phyloP scores from a whole-genome alignment of 176 grass and related monocot species.

The Oryza coarctata region DNA sequence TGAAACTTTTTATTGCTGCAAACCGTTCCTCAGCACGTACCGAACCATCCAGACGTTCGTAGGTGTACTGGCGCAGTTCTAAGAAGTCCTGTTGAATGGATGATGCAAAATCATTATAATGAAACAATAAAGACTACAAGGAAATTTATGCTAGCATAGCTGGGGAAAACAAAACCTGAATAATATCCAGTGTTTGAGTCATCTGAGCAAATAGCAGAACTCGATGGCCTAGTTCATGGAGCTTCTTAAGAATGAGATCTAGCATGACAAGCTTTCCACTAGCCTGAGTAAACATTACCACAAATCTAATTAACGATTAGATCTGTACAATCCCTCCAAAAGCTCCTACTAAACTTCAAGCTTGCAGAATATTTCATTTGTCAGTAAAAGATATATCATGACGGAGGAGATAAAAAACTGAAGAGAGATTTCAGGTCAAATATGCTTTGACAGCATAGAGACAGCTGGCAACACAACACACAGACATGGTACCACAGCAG shows the following conservation, averaged over 20 bases:
- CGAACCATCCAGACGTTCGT: slow-evolving; percentile 91
- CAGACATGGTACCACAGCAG: neutral
- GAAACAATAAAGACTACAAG: neutral
- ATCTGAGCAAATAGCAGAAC: slow-evolving; percentile 97
- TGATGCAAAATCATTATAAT: slow-evolving; percentile 13
- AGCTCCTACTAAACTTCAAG: neutral
- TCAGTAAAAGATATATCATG: too few relatives aligned
- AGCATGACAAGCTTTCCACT: slow-evolving; percentile 90
- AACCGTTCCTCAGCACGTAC: slow-evolving; percentile 96
- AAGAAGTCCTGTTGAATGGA: slow-evolving; percentile 72
- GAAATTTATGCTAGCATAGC: slow-evolving; percentile 22
- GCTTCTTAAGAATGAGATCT: slow-evolving; percentile 79
- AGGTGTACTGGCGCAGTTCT: slow-evolving; percentile 84
- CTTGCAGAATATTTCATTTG: neutral
- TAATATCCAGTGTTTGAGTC: slow-evolving; percentile 96
- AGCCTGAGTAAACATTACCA: slow-evolving; percentile 57
- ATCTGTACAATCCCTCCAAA: neutral
- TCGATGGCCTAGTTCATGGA: slow-evolving; percentile 66
- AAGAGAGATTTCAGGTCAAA: neutral
- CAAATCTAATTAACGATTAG: neutral
- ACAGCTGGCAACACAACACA: neutral
- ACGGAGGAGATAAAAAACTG: neutral
- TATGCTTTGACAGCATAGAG: neutral
- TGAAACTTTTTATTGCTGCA: slow-evolving; percentile 92
- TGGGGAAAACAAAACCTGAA: slow-evolving; percentile 64